Conservation (phyloP, 1,139 yeast species). For the Magnusiomyces paraingens region DNA sequence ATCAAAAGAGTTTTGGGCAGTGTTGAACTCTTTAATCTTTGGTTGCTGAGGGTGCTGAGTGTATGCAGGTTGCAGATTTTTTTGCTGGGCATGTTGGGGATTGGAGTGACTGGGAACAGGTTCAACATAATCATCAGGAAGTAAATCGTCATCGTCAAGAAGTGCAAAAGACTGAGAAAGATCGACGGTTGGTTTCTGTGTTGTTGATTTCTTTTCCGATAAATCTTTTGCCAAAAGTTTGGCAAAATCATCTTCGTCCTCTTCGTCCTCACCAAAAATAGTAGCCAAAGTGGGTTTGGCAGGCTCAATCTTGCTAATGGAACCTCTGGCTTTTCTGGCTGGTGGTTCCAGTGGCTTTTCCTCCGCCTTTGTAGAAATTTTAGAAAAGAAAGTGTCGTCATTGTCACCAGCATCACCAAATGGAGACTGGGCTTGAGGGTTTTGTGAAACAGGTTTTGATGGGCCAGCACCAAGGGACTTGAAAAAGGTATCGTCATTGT, state of each 20-base stretch:
- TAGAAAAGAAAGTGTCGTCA: slow-evolving; percentile 1
- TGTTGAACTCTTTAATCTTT: slow-evolving; percentile 16
- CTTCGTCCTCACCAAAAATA: not conserved
- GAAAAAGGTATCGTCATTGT: not conserved
- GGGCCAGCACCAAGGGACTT: not conserved
- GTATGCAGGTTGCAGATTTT: slow-evolving; percentile 24
- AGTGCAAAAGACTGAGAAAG: slow-evolving; percentile 32
- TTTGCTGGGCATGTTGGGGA: slow-evolving; percentile 9
- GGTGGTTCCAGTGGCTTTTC: not conserved
- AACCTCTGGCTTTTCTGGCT: not conserved
- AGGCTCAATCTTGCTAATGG: slow-evolving; percentile 4
- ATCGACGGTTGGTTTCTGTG: slow-evolving; percentile 8
- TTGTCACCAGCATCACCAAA: not conserved
- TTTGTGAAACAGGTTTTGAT: not conserved
- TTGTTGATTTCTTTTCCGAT: slow-evolving; percentile 8
- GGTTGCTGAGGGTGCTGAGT: slow-evolving; percentile 13
- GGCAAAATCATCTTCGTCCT: slow-evolving; percentile 20
- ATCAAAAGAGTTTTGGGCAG: slow-evolving; percentile 44
- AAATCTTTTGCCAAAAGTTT: slow-evolving; percentile 14
- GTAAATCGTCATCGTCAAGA: slow-evolving; percentile 43
- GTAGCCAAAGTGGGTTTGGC: not conserved
- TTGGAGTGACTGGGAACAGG: slow-evolving; percentile 3
- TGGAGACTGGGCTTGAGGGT: not conserved
- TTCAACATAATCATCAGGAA: slow-evolving; percentile 36
- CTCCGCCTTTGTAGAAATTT: not conserved